A percentile compares a stretch with the other conserved stretches of the same genome.
Evolutionary conservation across 192 early-diverging fungal species (phyloP).

Genomic region (Rhizophagus sp.): DNA sequence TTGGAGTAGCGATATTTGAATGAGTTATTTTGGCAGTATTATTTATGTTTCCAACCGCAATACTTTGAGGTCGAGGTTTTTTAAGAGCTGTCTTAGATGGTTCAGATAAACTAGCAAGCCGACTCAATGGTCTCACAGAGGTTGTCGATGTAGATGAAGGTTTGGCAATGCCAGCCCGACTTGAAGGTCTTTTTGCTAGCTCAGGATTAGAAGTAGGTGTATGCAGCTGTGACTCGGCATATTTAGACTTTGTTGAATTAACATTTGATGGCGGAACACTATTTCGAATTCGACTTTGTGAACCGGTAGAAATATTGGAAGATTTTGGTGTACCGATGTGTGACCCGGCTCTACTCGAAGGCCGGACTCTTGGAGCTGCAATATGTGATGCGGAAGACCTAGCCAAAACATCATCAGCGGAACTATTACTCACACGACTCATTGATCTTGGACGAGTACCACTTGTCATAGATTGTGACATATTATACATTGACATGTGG

Average conservation of each 20-base stretch:
- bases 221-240: not conserved
- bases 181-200: not conserved
- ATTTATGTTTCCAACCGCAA: conserved; percentile 10
- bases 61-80: conserved; percentile 6
- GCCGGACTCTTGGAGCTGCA: not conserved
- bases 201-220: not conserved
- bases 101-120: not conserved
- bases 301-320: not conserved
- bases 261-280: not conserved
- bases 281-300: conserved; percentile 15
- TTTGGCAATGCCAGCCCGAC: not conserved
- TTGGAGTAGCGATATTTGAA: not conserved
- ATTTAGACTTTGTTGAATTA: not conserved
- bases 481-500: conserved; percentile 8
- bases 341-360: conserved; percentile 9
- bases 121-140: not conserved
- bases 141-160: not conserved
- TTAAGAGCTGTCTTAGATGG: not conserved
- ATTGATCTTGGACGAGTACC: conserved; percentile 22
- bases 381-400: not conserved
- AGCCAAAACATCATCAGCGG: conserved; percentile 12
- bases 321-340: not conserved
- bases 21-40: not conserved
- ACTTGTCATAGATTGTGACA: not conserved
- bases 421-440: conserved; percentile 24